Evolutionary conservation across 257 asterid genomes (phyloP), one percentile per base, ranked within the genome.

Genomic region (Jacaranda copaia): DNA sequence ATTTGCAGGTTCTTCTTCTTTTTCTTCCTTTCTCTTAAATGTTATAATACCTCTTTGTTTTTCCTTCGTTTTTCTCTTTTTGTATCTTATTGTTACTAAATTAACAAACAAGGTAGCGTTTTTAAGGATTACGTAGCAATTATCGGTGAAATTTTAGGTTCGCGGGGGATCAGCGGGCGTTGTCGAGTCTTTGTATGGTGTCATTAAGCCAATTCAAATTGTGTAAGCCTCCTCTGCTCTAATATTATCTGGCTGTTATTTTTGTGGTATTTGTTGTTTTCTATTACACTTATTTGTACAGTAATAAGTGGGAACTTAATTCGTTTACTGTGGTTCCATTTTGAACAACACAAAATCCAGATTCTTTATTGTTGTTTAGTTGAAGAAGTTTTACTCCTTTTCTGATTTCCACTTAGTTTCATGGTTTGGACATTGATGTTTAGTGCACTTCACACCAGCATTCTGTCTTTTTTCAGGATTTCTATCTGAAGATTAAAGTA

Each of bases 111-210:
- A 77, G 38, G 13, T 42, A 1, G 35, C 5, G 0, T 70, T 59
- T 19, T 61, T 62, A 13, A 36, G 67, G 68, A 5, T 38, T 40
- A 57, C 51, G 5, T 49, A 25, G 18, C 39, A 1, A 68, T 67
- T 59, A 49, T 62, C 58, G 3, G 13, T 63, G 18, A 40, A 57
- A 13, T 18, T 75, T 49, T 84, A 93, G 98, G 97, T 93, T 79
- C 97, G 96, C 39, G 97, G 96, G 39, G 98, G 98, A 81, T 85
- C 97, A 49, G 96, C 96, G 53, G 97, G 98, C 70, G 84, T 91
- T 32, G 77, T 93, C n/a, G 98, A 93, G 84, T 93, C 97, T 6
- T 52, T 93, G 64, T 93, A 89, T 74, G 97, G 98, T 19, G 90
- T 87, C 67, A 87, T 93, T 64, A 91, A 87, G 88, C 98, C 98